phyloP scores from a whole-genome alignment of 2,329 filamentous ascomycete genomes.

The Fusarium continuum region DNA sequence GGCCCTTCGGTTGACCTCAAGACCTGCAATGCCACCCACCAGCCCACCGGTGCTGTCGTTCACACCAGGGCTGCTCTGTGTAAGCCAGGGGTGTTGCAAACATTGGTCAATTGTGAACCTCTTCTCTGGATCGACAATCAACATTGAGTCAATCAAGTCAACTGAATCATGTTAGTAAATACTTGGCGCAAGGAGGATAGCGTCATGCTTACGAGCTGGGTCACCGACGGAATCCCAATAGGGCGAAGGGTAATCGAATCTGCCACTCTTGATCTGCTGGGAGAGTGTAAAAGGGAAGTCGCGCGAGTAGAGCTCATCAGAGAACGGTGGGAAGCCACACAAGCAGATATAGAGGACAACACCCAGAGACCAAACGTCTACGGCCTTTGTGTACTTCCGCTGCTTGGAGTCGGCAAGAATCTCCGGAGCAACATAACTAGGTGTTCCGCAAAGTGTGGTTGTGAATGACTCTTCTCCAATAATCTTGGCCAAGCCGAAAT shows the following conservation, averaged over 20 bases:
- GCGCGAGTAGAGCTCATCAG: conserved; percentile 83
- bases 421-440: conserved; percentile 95
- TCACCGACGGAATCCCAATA: conserved; percentile 78
- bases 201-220: conserved; percentile 67
- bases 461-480: conserved; percentile 99
- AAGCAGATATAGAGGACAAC: conserved; percentile 97
- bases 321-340: conserved; percentile 96
- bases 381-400: conserved; percentile 91
- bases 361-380: conserved; percentile 97
- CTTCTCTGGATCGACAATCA: conserved; percentile 84
- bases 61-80: conserved; percentile 65
- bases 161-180: conserved; percentile 54
- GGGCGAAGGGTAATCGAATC: conserved; percentile 93
- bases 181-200: background rate
- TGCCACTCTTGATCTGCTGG: conserved; percentile 90
- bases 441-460: conserved; percentile 95
- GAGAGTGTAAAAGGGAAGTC: conserved; percentile 88
- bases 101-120: conserved; percentile 92
- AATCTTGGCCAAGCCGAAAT: conserved; percentile 97
- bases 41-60: conserved; percentile 93
- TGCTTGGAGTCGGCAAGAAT: conserved; percentile 85
- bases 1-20: conserved; percentile 87
- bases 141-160: conserved; percentile 94
- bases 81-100: conserved; percentile 90
- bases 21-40: conserved; percentile 81